Evolutionary conservation across 306 rosid species (phyloP).

Genomic region (Hippophae gyantsensis): DNA sequence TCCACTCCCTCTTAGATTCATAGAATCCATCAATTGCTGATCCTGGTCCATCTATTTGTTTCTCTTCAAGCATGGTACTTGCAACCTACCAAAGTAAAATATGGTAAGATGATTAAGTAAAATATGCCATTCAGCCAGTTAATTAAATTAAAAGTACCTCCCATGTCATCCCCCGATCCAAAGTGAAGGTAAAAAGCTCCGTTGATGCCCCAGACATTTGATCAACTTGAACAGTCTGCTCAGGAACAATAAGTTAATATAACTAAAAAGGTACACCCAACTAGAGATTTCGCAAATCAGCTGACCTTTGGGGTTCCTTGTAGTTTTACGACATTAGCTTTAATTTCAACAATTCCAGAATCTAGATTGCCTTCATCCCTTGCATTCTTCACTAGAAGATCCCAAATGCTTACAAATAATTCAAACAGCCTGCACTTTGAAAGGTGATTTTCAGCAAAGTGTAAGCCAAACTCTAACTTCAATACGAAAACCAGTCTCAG

Average conservation of each 20-base stretch:
- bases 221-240: slow-evolving; percentile 87
- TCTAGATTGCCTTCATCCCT: slow-evolving; percentile 96
- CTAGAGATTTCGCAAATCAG: slow-evolving; percentile 19
- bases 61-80: slow-evolving; percentile 68
- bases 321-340: slow-evolving; percentile 74
- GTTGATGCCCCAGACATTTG: slow-evolving; percentile 88
- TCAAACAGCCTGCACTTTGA: slow-evolving; percentile 62
- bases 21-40: slow-evolving; percentile 87
- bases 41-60: slow-evolving; percentile 76
- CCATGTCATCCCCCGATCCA: slow-evolving; percentile 95
- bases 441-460: slow-evolving; percentile 21
- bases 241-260: slow-evolving; percentile 22
- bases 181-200: slow-evolving; percentile 70
- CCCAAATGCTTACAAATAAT: slow-evolving; percentile 80
- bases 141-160: slow-evolving; percentile 47
- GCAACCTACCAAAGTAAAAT: slow-evolving; percentile 46
- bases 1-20: slow-evolving; percentile 94
- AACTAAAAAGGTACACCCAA: slow-evolving; percentile 7
- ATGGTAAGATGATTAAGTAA: slow-evolving; percentile 9
- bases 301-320: slow-evolving; percentile 88
- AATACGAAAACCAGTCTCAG: slow-evolving; percentile 18
- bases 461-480: slow-evolving; percentile 18
- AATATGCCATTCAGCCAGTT: slow-evolving; percentile 12
- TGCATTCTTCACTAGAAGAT: slow-evolving; percentile 90
- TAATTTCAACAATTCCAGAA: slow-evolving; percentile 89